Evolutionary conservation across 441 rosid species (phyloP), one percentile per base, ranked within the genome.

Genomic region (Daphne laureola): DNA sequence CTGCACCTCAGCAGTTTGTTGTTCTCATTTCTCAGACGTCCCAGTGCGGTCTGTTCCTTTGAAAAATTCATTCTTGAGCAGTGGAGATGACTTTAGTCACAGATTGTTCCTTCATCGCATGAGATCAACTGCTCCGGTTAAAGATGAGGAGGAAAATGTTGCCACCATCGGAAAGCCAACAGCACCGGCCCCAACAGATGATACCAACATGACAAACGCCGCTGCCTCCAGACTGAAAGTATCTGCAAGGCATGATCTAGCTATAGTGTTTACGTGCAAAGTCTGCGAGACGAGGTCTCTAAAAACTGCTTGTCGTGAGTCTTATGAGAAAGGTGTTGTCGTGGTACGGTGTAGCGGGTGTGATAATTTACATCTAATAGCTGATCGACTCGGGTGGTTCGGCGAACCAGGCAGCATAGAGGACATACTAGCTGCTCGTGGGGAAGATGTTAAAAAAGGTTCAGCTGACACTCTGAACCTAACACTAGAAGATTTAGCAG

Each of bases 261-360:
- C 85, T 57, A 80, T 87, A 85, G 68, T 85, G 43, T 90, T 77
- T 62, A 90, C 98, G 13, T 87, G 98, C 78, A 87, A 71, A 62
- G 92, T 85, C 59, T 85, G 98, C 6, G 92, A 87, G 53, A 90
- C 92, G 3, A 82, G 98, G 54, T 85, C 88, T 0, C 64, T 85
- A 35, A 90, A 85, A 81, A 85, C 77, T 51, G 66, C 69, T 27
- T 79, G 90, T 52, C 77, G 79, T 3, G 84, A 85, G 57, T 81
- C 96, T 0, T 90, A 85, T 5, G 92, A 87, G 61, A 87, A 87
- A 54, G 96, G 98, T 0, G 85, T 90, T 52, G 98, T 90, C 59
- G 87, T 87, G 47, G 96, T 74, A 16, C 73, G 84, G 0, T 90
- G 98, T 62, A 64, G 79, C 25, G 92, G 98, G 1, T 90, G 98